These are phyloP conservation scores for Cinnamomum chago DNA, from an alignment of 164 flowering plant species.

Conservation along the genomic window DNA sequence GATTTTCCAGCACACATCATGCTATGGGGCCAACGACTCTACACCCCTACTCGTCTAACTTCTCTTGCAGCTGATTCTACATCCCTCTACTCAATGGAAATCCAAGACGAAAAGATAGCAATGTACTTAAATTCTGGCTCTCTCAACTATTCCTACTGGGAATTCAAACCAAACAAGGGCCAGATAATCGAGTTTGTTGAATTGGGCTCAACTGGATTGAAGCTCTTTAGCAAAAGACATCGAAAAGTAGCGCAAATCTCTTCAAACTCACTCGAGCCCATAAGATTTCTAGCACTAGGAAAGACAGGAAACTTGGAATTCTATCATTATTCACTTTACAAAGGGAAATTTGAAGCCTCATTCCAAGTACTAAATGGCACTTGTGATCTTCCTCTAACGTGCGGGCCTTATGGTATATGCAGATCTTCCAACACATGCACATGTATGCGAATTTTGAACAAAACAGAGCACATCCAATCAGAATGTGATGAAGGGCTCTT, in stretches of 20 bases:
- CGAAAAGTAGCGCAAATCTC: slow-evolving; percentile 45
- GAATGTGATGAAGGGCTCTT: slow-evolving; percentile 30
- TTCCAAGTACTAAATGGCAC: slow-evolving; percentile 54
- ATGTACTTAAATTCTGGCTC: slow-evolving; percentile 49
- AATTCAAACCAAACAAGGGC: slow-evolving; percentile 41
- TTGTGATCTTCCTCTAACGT: slow-evolving; percentile 80
- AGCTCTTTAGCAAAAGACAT: slow-evolving; percentile 35
- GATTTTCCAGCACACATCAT: slow-evolving; percentile 74
- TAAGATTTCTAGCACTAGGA: slow-evolving; percentile 55
- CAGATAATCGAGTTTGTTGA: slow-evolving; percentile 44
- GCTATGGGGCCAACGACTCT: slow-evolving; percentile 64
- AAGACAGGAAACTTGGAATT: slow-evolving; percentile 63
- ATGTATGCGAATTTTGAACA: slow-evolving; percentile 36
- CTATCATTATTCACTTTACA: slow-evolving; percentile 49
- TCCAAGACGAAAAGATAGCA: slow-evolving; percentile 47
- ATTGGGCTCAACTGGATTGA: slow-evolving; percentile 49
- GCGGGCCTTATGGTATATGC: slow-evolving; percentile 69
- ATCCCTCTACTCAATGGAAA: slow-evolving; percentile 56
- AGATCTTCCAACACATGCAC: slow-evolving; percentile 53
- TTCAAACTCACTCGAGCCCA: slow-evolving; percentile 24
- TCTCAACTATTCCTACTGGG: slow-evolving; percentile 78
- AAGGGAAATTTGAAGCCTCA: slow-evolving; percentile 48
- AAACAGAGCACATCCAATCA: slow-evolving; percentile 2
- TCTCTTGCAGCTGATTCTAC: slow-evolving; percentile 43
- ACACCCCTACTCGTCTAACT: slow-evolving; percentile 50